Evolutionary conservation across 805 yeast species (phyloP).

Genomic region (Ogataea corticis): DNA sequence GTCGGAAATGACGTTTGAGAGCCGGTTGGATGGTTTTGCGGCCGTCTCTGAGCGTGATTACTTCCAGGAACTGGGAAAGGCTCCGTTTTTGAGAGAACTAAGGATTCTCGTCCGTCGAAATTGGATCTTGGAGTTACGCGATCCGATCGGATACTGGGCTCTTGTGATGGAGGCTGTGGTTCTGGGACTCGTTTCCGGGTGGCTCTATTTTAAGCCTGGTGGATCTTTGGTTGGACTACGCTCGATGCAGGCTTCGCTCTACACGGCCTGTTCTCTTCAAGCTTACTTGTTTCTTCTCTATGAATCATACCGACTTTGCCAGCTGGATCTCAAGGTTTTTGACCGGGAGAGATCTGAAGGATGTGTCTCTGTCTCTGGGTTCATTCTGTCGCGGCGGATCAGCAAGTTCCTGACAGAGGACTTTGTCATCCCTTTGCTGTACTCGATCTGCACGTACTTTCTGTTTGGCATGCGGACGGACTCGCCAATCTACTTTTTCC

Average conservation of each 20-base stretch:
- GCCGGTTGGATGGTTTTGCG: neutral
- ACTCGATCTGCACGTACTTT: slow-evolving; percentile 64
- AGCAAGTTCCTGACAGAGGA: slow-evolving; percentile 72
- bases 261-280: slow-evolving; percentile 53
- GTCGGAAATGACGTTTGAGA: slow-evolving; percentile 7
- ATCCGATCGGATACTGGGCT: slow-evolving; percentile 49
- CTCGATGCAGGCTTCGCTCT: slow-evolving; percentile 53
- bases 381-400: slow-evolving; percentile 61
- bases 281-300: slow-evolving; percentile 56
- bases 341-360: slow-evolving; percentile 74
- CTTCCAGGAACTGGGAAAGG: slow-evolving; percentile 34
- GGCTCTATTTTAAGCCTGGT: slow-evolving; percentile 72
- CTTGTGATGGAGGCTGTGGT: slow-evolving; percentile 43
- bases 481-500: slow-evolving; percentile 51
- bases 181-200: slow-evolving; percentile 66
- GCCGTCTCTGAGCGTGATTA: neutral
- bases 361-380: slow-evolving; percentile 66
- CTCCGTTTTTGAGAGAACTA: slow-evolving; percentile 45
- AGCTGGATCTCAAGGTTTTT: slow-evolving; percentile 52
- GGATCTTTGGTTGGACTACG: slow-evolving; percentile 64
- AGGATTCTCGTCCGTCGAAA: slow-evolving; percentile 46
- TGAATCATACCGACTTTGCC: slow-evolving; percentile 59
- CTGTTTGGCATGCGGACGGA: slow-evolving; percentile 69
- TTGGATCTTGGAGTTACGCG: slow-evolving; percentile 47
- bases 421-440: slow-evolving; percentile 58